These are phyloP conservation scores for Canna indica DNA, from an alignment of 176 grass and related monocot genomes.

Conservation along the genomic window DNA sequence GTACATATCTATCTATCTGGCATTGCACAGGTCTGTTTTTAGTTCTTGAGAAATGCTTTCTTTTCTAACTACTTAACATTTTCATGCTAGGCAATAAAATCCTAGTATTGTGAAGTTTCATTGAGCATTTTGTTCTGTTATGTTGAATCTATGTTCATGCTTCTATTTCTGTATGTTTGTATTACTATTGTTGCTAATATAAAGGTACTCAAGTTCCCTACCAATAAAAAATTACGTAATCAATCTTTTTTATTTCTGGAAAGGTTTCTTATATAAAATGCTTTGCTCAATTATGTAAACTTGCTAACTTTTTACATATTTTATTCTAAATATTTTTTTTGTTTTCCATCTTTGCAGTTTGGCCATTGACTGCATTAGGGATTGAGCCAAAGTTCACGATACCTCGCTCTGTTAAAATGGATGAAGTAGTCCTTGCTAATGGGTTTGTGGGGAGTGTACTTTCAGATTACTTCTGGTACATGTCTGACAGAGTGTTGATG, in stretches of 20 bases:
- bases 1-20: too few relatives aligned
- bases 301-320: background rate
- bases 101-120: background rate
- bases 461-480: constrained; percentile 92
- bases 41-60: background rate
- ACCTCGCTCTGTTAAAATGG: constrained; percentile 87
- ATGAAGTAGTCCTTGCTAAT: constrained; percentile 93
- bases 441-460: constrained; percentile 85
- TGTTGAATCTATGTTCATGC: background rate
- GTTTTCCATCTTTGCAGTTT: constrained; percentile 53
- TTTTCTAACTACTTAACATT: background rate
- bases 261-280: background rate
- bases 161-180: background rate
- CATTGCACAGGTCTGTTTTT: background rate
- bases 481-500: background rate
- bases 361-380: constrained; percentile 84
- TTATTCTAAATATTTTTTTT: background rate
- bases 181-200: background rate
- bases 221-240: background rate
- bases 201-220: background rate
- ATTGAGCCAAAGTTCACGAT: constrained; percentile 95
- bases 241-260: background rate
- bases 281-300: background rate
- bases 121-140: background rate
- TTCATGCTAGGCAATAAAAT: background rate